Evolutionary conservation across 306 rosid genomes (phyloP).

Genomic region (Citrullus mucosospermus): DNA sequence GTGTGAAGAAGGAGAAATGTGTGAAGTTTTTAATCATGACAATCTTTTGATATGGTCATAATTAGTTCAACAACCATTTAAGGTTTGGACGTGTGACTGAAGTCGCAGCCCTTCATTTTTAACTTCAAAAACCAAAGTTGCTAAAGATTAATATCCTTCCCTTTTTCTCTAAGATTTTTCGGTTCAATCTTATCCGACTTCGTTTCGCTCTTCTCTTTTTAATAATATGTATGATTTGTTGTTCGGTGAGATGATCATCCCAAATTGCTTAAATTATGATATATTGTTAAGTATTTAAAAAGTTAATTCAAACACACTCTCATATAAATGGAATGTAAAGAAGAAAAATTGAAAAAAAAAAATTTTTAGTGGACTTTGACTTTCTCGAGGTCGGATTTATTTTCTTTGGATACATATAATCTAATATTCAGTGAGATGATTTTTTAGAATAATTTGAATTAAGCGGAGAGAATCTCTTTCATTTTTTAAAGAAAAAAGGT

Average conservation of each 20-base stretch:
- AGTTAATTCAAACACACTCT: too few species aligned
- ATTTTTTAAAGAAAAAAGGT: rapidly evolving
- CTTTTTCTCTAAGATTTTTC: background rate
- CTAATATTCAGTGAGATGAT: background rate
- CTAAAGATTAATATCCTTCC: background rate
- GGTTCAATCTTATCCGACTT: background rate
- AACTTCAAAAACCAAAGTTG: background rate
- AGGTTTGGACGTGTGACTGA: background rate
- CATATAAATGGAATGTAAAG: too few species aligned
- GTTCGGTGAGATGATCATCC: background rate
- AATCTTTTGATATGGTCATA: slow-evolving; percentile 4
- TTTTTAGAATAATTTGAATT: background rate
- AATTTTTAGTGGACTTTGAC: too few species aligned
- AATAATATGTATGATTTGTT: background rate
- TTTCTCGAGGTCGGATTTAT: too few species aligned
- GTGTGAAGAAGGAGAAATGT: background rate
- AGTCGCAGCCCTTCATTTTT: background rate
- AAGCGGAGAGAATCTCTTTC: too few species aligned
- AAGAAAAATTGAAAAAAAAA: too few species aligned
- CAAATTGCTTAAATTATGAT: background rate
- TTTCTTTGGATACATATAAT: background rate
- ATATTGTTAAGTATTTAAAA: too few species aligned
- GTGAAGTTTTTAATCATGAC: background rate
- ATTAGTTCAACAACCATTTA: slow-evolving; percentile 3
- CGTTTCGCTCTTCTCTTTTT: background rate